phyloP scores from a whole-genome alignment of 352 stramenopile genomes.

The Phytophthora ohioensis region DNA sequence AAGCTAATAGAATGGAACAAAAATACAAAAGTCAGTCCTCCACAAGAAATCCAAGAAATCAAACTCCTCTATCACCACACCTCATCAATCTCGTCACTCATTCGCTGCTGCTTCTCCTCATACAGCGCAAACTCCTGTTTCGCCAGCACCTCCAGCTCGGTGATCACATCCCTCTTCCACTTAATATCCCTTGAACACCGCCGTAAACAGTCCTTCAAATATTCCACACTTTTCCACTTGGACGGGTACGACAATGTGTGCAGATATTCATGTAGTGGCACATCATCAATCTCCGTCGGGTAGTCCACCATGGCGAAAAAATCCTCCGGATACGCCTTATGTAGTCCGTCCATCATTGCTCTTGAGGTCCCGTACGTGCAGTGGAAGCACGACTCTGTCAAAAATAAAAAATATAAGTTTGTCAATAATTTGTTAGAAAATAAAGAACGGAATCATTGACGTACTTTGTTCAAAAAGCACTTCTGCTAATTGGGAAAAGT shows the following conservation, averaged over 20 bases:
- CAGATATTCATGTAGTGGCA: conserved; percentile 73
- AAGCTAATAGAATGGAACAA: conserved; percentile 34
- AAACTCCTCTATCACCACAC: conserved; percentile 21
- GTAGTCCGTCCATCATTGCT: conserved; percentile 56
- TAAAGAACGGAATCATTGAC: conserved; percentile 11
- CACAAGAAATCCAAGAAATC: neutral
- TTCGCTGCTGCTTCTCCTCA: conserved; percentile 49
- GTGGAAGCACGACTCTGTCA: conserved; percentile 69
- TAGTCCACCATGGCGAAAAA: conserved; percentile 83
- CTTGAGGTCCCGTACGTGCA: conserved; percentile 70
- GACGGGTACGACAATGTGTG: conserved; percentile 62
- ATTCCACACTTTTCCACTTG: conserved; percentile 84
- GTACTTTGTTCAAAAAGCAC: conserved; percentile 75
- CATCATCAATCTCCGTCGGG: conserved; percentile 64
- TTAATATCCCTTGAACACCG: conserved; percentile 80
- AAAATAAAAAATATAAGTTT: neutral
- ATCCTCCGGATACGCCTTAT: conserved; percentile 60
- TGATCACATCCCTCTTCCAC: conserved; percentile 80
- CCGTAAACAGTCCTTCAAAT: conserved; percentile 80
- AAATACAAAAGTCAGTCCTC: neutral
- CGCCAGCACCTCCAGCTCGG: conserved; percentile 77
- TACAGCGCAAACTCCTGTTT: conserved; percentile 66
- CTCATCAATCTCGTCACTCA: conserved; percentile 85
- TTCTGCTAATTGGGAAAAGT: conserved; percentile 71
- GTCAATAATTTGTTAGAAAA: conserved; percentile 7